phyloP scores from a whole-genome alignment of 2,329 filamentous ascomycete species.

The Sporothrix variecibatus region DNA sequence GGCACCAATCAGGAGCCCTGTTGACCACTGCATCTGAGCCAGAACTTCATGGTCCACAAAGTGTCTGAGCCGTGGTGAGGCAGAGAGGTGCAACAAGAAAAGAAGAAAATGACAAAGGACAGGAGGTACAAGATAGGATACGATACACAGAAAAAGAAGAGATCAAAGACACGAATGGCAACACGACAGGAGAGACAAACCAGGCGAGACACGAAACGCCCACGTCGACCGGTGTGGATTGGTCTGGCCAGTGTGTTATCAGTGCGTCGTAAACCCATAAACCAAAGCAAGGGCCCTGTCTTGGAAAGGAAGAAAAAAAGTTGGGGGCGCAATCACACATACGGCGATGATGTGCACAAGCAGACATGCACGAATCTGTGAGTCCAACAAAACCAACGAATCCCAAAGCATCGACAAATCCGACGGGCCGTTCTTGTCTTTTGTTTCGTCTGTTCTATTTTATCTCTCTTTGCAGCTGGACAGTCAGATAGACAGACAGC shows the following conservation, averaged over 20 bases:
- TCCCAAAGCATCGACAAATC: background rate
- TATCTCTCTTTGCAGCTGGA: conserved; percentile 10
- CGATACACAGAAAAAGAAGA: background rate
- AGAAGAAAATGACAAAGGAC: too few species aligned
- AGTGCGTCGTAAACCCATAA: too few species aligned
- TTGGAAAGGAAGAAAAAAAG: background rate
- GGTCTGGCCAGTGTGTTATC: background rate
- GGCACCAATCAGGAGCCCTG: background rate
- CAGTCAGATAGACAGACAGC: too few species aligned
- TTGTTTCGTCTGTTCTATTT: background rate
- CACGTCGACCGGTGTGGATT: conserved; percentile 17
- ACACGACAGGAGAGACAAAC: background rate
- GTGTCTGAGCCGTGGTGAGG: background rate
- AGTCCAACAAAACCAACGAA: background rate
- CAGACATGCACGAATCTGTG: conserved; percentile 8
- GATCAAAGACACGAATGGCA: background rate
- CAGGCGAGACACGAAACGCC: conserved; percentile 11
- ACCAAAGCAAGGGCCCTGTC: background rate
- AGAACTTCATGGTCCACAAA: background rate
- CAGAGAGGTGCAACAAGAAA: background rate
- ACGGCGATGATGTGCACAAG: conserved; percentile 5
- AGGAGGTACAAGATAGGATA: background rate
- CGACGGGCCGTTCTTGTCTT: background rate
- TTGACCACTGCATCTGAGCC: background rate
- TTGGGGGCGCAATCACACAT: conserved; percentile 19